Evolutionary conservation across 176 grass and related monocot genomes (phyloP).

Genomic region (Ampelocalamus luodianensis): DNA sequence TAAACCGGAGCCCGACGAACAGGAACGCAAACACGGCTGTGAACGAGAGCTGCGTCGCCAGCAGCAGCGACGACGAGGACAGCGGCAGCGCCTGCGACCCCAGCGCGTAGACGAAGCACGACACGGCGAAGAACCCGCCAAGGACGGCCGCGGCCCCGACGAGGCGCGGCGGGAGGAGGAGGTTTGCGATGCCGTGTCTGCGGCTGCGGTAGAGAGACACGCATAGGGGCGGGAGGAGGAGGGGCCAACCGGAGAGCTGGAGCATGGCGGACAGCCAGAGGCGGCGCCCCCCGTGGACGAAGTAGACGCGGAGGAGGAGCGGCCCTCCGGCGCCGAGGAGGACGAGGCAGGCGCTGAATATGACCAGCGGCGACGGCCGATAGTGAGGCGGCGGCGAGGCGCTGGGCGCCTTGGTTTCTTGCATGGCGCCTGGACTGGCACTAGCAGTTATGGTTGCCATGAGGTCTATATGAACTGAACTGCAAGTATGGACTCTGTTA

Average conservation of each 20-base stretch:
- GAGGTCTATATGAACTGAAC: neutral
- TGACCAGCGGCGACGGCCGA: slow-evolving; percentile 44
- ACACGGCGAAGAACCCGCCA: slow-evolving; percentile 50
- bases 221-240: slow-evolving; percentile 57
- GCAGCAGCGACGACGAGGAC: slow-evolving; percentile 79
- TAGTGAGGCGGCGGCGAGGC: slow-evolving; percentile 18
- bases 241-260: slow-evolving; percentile 66
- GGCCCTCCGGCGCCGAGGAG: slow-evolving; percentile 56
- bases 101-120: slow-evolving; percentile 61
- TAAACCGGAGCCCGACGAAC: slow-evolving; percentile 63
- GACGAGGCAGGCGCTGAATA: slow-evolving; percentile 57
- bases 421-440: slow-evolving; percentile 21
- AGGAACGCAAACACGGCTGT: slow-evolving; percentile 72
- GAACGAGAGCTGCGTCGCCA: slow-evolving; percentile 78
- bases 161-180: slow-evolving; percentile 49
- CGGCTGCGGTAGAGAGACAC: slow-evolving; percentile 35
- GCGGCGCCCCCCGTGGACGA: slow-evolving; percentile 57
- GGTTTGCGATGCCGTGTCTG: slow-evolving; percentile 15
- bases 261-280: slow-evolving; percentile 65
- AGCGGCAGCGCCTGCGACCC: slow-evolving; percentile 66
- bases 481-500: neutral
- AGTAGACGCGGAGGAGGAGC: slow-evolving; percentile 80
- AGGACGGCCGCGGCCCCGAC: slow-evolving; percentile 35
- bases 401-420: slow-evolving; percentile 22
- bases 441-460: slow-evolving; percentile 29